A percentile compares a stretch with the other conserved stretches of the same genome.
phyloP scores from a whole-genome alignment of 164 flowering plant genomes.

The Nelumbo lutea region DNA sequence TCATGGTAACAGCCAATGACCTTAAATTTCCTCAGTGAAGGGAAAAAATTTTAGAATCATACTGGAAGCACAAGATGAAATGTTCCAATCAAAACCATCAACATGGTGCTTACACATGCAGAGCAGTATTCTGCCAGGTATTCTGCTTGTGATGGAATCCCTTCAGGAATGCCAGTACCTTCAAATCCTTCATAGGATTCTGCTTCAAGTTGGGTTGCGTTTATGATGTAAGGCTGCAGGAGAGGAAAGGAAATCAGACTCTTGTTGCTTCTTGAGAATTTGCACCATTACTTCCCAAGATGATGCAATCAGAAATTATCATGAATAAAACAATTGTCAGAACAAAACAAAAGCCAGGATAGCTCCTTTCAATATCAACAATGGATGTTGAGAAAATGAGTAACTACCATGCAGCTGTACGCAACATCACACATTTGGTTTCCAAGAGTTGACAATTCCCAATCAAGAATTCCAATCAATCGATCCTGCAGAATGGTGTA shows the following conservation, averaged over 20 bases:
- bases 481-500: constrained; percentile 62
- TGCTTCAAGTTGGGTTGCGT: constrained; percentile 25
- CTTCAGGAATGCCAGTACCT: constrained; percentile 61
- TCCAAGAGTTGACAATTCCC: constrained; percentile 97
- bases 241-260: constrained; percentile 10
- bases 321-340: neutral
- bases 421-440: constrained; percentile 99
- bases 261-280: neutral
- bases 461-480: constrained; percentile 96
- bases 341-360: neutral
- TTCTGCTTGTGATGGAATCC: constrained; percentile 75
- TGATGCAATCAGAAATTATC: neutral
- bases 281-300: neutral
- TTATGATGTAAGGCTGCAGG: constrained; percentile 67
- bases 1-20: neutral
- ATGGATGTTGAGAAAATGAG: neutral
- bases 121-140: constrained; percentile 75
- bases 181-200: constrained; percentile 52
- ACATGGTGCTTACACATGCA: constrained; percentile 58
- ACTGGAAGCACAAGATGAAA: neutral
- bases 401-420: constrained; percentile 73
- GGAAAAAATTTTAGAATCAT: neutral
- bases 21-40: neutral
- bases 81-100: neutral
- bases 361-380: neutral